These are phyloP conservation scores for Tuber magnatum DNA, from an alignment of 495 filamentous ascomycete species.

Conservation along the genomic window DNA sequence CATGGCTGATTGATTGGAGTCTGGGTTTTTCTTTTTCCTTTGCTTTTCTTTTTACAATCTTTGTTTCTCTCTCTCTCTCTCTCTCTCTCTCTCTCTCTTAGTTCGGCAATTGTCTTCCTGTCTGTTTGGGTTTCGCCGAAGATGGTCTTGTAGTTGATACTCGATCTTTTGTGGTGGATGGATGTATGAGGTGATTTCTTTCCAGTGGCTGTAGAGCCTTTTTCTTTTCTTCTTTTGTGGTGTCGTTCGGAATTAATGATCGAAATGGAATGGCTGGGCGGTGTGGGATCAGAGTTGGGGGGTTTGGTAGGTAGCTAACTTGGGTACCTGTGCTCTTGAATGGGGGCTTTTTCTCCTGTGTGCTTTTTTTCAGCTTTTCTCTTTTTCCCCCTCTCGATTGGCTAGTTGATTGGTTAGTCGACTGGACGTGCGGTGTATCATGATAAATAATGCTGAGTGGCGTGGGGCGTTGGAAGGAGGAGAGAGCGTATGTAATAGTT, in stretches of 20 bases:
- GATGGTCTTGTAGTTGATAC: background rate
- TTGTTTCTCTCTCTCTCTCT: constrained; percentile 9
- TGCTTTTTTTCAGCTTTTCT: background rate
- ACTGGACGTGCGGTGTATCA: background rate
- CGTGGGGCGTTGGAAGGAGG: background rate
- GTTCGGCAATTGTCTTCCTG: background rate
- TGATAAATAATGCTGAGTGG: background rate
- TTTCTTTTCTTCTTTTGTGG: background rate
- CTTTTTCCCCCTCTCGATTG: background rate
- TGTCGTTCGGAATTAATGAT: background rate
- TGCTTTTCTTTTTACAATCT: background rate
- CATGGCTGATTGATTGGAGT: constrained; percentile 15
- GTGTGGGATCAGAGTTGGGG: background rate
- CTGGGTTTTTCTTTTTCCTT: constrained; percentile 15
- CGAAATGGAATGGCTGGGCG: background rate
- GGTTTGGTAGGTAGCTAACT: background rate
- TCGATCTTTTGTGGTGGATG: background rate
- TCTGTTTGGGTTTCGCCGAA: background rate
- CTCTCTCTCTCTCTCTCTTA: constrained; percentile 1
- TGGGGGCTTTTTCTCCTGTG: background rate
- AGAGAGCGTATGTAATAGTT: background rate
- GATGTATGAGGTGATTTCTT: background rate
- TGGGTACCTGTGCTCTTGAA: background rate
- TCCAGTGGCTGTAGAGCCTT: background rate
- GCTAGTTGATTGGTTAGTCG: background rate